Evolutionary conservation across 176 grass and related monocot species (phyloP), one percentile per base, ranked within the genome.

Genomic region (Oryza meridionalis): DNA sequence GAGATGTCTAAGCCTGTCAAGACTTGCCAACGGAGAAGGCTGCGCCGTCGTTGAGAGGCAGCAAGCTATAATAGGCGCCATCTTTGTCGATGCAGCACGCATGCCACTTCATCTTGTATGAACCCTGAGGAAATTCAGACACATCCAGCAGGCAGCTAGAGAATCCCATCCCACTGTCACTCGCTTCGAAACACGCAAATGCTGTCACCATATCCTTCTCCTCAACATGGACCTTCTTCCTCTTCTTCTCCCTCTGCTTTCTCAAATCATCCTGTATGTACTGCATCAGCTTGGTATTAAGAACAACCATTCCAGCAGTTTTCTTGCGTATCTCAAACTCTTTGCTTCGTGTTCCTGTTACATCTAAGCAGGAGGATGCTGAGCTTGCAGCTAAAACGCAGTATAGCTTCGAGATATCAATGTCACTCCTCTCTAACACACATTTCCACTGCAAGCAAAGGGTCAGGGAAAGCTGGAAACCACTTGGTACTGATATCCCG

Each of bases 91-190:
- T 35, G 29, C 86, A 90, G 76, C 93, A 91, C 2, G 76, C 74
- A 10, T 92, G 93, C 96, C 96, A 98, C 31, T 81, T 91, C 58
- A 98, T 90, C 69, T 79, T 89, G 78, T 95, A 89, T 2, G 70
- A 85, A 67, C 91, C 96, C 33, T 90, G 77, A 33, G 63, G 77
- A 63, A 95, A 95, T 3, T 61, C 78, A 15, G 93, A 95, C 65
- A 90, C 89, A 63, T 98, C 69, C 37, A 94, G 84, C 72, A 94
- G 72, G 84, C 92, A 97, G 78, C 51, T 19, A 9, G 86, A 82
- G 78, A 97, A 97, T 55, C 76, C 95, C 44, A 88, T 87, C 15
- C 88, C 88, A 11, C 69, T 84, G 9, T 26, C 79, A 62, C 70
- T 89, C 17, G 89, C 76, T 78, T 84, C 67, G 37, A 97, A 93